phyloP scores from a whole-genome alignment of 495 filamentous ascomycete genomes.

The Usnea hakonensis region DNA sequence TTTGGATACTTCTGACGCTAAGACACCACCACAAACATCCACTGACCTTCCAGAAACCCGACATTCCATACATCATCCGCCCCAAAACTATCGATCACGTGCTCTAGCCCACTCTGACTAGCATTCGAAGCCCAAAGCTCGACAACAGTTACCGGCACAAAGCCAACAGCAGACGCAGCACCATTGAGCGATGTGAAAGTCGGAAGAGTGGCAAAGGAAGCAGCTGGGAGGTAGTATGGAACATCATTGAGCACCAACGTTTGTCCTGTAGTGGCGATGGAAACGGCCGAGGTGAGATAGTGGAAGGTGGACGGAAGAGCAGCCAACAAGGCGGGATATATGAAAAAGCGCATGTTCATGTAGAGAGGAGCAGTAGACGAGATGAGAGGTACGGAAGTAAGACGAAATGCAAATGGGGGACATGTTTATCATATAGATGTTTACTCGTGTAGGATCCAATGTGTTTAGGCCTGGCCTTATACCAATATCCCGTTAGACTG shows the following conservation, averaged over 20 bases:
- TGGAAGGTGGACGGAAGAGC: neutral
- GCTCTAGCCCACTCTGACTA: slow-evolving; percentile 13
- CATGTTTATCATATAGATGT: too few relatives aligned
- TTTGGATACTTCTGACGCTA: neutral
- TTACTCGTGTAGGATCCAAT: too few relatives aligned
- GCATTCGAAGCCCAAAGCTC: slow-evolving; percentile 5
- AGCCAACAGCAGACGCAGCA: slow-evolving; percentile 23
- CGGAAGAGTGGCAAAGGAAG: slow-evolving; percentile 22
- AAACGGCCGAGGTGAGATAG: neutral
- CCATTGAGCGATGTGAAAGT: slow-evolving; percentile 7
- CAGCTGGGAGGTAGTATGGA: slow-evolving; percentile 35
- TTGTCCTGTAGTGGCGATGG: slow-evolving; percentile 28
- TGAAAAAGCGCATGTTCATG: neutral
- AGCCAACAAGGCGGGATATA: neutral
- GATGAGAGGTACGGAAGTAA: neutral
- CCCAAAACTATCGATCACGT: slow-evolving; percentile 3
- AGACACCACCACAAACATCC: neutral
- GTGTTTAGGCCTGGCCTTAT: too few relatives aligned
- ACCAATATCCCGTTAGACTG: too few relatives aligned
- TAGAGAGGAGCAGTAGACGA: neutral
- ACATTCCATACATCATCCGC: slow-evolving; percentile 21
- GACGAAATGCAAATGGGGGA: too few relatives aligned
- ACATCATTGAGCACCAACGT: slow-evolving; percentile 37
- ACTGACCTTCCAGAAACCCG: slow-evolving; percentile 9
- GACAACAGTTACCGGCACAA: slow-evolving; percentile 36